Percentiles rank a stretch among this genome's conserved stretches.
These are phyloP conservation scores for Apophysomyces trapeziformis DNA, from an alignment of 371 early-diverging fungal genomes.

Conservation along the genomic window DNA sequence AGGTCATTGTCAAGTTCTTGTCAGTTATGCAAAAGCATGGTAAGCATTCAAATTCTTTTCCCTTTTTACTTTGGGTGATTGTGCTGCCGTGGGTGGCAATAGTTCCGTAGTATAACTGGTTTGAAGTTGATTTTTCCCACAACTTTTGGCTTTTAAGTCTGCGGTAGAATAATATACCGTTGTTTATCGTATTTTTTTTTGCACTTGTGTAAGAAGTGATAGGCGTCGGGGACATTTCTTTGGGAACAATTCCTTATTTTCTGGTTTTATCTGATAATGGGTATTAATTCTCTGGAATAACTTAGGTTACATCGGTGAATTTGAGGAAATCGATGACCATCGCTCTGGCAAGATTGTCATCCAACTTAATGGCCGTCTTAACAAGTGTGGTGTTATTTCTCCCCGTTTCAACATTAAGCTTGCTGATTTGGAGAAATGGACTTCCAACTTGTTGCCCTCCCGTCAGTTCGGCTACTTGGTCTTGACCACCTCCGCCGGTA, in stretches of 20 bases:
- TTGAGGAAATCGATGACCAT: constrained; percentile 99
- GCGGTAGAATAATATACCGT: constrained; percentile 60
- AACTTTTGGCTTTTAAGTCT: constrained; percentile 73
- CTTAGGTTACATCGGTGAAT: constrained; percentile 98
- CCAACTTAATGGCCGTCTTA: constrained; percentile 98
- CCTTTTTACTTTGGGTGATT: constrained; percentile 34
- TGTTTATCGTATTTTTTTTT: constrained; percentile 19
- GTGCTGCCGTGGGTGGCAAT: neutral
- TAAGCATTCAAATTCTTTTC: constrained; percentile 49
- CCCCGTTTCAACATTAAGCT: constrained; percentile 99
- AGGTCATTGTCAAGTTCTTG: constrained; percentile 97
- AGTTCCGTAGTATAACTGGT: constrained; percentile 70
- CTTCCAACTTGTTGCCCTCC: constrained; percentile 97
- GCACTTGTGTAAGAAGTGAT: neutral
- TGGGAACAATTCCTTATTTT: neutral
- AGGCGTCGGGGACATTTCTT: neutral
- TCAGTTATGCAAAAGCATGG: constrained; percentile 98
- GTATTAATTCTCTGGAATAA: neutral
- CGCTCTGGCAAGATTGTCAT: constrained; percentile 99
- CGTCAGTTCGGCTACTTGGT: constrained; percentile 99
- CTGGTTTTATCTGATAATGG: neutral
- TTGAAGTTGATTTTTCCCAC: constrained; percentile 43
- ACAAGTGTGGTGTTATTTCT: constrained; percentile 99
- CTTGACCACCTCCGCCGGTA: constrained; percentile 98
- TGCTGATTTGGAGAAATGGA: constrained; percentile 96